phyloP scores from a whole-genome alignment of 2,329 filamentous ascomycete genomes.

The Cadophora gregata region DNA sequence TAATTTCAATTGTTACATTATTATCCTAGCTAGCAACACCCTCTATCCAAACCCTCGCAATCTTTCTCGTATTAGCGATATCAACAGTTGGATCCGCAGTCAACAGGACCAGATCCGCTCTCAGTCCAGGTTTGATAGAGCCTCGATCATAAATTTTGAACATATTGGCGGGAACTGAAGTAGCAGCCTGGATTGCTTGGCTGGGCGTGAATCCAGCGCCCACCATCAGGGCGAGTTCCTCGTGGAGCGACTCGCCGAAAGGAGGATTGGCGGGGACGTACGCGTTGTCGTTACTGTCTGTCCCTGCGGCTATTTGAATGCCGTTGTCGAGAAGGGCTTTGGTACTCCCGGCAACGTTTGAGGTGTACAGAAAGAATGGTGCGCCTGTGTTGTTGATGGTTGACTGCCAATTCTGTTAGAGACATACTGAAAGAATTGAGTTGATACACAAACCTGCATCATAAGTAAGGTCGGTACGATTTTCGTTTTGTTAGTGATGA shows the following conservation, averaged over 20 bases:
- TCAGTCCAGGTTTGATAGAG: conserved; percentile 8
- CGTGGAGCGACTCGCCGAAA: not conserved
- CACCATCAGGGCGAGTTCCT: conserved; percentile 6
- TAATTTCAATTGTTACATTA: too few species aligned
- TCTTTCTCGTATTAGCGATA: conserved; percentile 8
- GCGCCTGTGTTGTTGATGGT: conserved; percentile 12
- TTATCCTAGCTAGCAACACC: too few species aligned
- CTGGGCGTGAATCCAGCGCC: conserved; percentile 2
- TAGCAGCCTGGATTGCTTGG: conserved; percentile 10
- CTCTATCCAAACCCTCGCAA: conserved; percentile 2
- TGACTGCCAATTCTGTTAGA: not conserved
- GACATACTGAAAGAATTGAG: not conserved
- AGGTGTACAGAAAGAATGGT: not conserved
- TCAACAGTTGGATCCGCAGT: conserved; percentile 5
- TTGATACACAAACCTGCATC: not conserved
- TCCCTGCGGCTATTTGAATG: not conserved
- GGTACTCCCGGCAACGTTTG: not conserved
- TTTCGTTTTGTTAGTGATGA: not conserved
- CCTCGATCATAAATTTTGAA: conserved; percentile 12
- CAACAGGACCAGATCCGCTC: conserved; percentile 14
- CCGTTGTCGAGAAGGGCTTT: not conserved
- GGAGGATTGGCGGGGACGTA: not conserved
- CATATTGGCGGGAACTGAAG: not conserved
- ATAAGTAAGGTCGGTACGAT: conserved; percentile 6
- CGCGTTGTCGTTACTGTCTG: not conserved